Percentiles rank a stretch among this genome's conserved stretches.
These are phyloP conservation scores for Beta lomatogona DNA, from an alignment of 179 eudicot genomes.

Conservation along the genomic window DNA sequence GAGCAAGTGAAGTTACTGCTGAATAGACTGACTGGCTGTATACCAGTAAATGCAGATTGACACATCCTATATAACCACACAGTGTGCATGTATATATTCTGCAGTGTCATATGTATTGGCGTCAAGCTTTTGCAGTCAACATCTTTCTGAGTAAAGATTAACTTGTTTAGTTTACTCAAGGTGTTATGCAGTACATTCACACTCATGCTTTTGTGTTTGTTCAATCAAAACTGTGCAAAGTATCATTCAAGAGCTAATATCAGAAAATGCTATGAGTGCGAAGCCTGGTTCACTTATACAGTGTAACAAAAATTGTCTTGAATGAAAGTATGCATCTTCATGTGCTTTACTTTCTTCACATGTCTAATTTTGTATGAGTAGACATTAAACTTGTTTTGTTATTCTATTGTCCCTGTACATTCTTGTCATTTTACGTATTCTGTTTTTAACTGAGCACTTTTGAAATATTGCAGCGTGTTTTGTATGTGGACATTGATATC, in stretches of 20 bases:
- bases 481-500: slow-evolving; percentile 86
- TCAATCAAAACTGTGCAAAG: not conserved
- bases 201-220: not conserved
- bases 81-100: too few relatives aligned
- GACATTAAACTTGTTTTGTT: not conserved
- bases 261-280: not conserved
- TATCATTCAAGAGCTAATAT: not conserved
- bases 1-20: too few relatives aligned
- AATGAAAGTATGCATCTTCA: not conserved
- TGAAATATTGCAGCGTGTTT: slow-evolving; percentile 60
- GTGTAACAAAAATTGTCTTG: not conserved
- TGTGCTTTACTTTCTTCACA: not conserved
- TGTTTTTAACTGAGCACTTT: not conserved
- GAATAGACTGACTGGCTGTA: too few relatives aligned
- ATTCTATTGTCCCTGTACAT: not conserved
- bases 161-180: too few relatives aligned
- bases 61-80: too few relatives aligned
- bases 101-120: too few relatives aligned
- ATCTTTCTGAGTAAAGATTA: too few relatives aligned
- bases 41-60: too few relatives aligned
- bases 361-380: not conserved
- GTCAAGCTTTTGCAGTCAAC: too few relatives aligned
- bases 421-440: not conserved
- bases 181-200: not conserved
- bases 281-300: not conserved